These are phyloP conservation scores for Beauveria sp. DNA, from an alignment of 2,329 filamentous ascomycete species.

Conservation along the genomic window DNA sequence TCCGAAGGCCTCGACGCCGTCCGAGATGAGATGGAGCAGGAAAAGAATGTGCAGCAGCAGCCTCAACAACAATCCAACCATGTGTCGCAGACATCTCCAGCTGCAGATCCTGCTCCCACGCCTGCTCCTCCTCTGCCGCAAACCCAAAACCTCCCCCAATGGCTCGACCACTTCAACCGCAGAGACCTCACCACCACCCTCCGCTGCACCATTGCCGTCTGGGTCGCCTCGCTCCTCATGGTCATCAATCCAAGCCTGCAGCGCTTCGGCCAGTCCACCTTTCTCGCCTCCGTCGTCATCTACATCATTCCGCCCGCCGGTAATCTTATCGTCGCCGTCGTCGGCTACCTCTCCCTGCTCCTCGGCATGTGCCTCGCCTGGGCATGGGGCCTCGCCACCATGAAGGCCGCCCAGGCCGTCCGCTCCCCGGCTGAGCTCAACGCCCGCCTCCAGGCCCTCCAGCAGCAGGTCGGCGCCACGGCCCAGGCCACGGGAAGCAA, in stretches of 20 bases:
- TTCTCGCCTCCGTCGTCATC: constrained; percentile 34
- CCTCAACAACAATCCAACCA: background rate
- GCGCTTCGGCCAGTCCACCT: constrained; percentile 35
- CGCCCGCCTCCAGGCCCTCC: constrained; percentile 25
- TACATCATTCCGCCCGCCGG: constrained; percentile 38
- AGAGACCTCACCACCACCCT: constrained; percentile 39
- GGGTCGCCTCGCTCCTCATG: constrained; percentile 38
- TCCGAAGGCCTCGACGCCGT: background rate
- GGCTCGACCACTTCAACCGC: constrained; percentile 38
- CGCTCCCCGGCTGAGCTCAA: constrained; percentile 31
- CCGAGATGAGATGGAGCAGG: background rate
- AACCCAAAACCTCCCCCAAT: constrained; percentile 17
- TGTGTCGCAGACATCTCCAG: background rate
- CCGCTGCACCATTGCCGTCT: constrained; percentile 38
- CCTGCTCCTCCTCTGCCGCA: background rate
- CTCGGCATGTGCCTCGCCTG: constrained; percentile 39
- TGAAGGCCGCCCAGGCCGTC: constrained; percentile 39
- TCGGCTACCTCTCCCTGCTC: constrained; percentile 34
- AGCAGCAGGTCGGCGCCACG: constrained; percentile 26
- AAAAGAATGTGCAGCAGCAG: background rate
- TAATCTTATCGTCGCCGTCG: constrained; percentile 37
- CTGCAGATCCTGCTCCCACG: background rate
- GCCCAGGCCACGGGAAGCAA: constrained; percentile 20
- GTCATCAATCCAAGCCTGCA: constrained; percentile 36
- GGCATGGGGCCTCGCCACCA: constrained; percentile 41